Evolutionary conservation across 306 rosid genomes (phyloP).

Genomic region (Psophocarpus tetragonolobus): DNA sequence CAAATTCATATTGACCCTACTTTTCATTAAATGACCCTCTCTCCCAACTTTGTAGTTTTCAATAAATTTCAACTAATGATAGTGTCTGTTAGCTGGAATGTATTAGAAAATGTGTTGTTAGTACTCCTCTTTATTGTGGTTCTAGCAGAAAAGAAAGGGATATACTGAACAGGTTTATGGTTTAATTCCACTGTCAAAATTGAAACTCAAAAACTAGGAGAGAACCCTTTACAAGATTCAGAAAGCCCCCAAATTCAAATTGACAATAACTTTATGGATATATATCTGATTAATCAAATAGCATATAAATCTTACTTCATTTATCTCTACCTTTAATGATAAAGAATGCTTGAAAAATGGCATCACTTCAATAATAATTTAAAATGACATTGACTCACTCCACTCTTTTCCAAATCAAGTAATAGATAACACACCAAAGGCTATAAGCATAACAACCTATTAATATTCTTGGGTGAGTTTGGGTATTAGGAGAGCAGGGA

Average conservation of each 20-base stretch:
- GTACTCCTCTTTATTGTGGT: too few species aligned
- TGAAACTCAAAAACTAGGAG: neutral
- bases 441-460: neutral
- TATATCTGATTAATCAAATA: neutral
- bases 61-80: too few species aligned
- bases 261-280: neutral
- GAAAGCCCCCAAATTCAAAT: neutral
- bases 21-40: too few species aligned
- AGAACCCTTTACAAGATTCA: neutral
- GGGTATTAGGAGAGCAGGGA: neutral
- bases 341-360: constrained; percentile 9
- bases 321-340: neutral
- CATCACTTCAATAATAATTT: constrained; percentile 9
- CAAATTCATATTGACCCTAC: too few species aligned
- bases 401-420: neutral
- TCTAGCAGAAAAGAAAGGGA: neutral
- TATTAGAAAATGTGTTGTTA: too few species aligned
- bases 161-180: neutral
- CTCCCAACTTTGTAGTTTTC: too few species aligned
- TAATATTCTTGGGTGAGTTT: neutral
- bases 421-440: neutral
- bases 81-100: too few species aligned
- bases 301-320: neutral
- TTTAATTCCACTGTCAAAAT: neutral
- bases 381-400: neutral